Evolutionary conservation across 805 yeast genomes (phyloP), one percentile per base, ranked within the genome.

Genomic region (Jamesozyma lodderae): DNA sequence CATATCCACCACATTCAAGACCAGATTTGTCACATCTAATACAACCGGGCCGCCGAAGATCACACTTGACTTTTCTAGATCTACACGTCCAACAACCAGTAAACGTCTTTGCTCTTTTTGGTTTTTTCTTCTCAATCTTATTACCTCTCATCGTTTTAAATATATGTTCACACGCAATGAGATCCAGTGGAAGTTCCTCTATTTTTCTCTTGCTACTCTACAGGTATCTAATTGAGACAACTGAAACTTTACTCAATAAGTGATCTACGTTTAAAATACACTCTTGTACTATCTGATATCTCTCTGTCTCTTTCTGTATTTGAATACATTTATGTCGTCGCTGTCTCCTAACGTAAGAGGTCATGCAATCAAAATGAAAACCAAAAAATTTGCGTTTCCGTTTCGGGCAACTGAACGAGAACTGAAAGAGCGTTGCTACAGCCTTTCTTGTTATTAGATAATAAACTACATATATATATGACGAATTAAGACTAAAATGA

Each of bases 81-180:
- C 95, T 69, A 52, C 96, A 86, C 0, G 95, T 83, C 67, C 84
- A 84, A 55, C 96, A 87, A 1, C 95, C 96, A 0, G 83, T 77
- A 53, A 84, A 86, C 0, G 92, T 78, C 54, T 86, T 87, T 7
- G 74, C 72, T 41, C 78, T 62, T 43, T 60, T 40, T 6, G 44
- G 42, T 22, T 33, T 41, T 20, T 15, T 27, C 35, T 24, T 29
- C 4, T 17, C 31, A 10, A 22, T n/a, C n/a, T n/a, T n/a, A n/a
- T n/a, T n/a, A n/a, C n/a, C n/a, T n/a, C n/a, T n/a, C n/a, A n/a
- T n/a, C n/a, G n/a, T n/a, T n/a, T n/a, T n/a, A n/a, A n/a, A n/a
- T n/a, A n/a, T n/a, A n/a, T n/a, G n/a, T n/a, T n/a, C n/a, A n/a
- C n/a, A n/a, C n/a, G n/a, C n/a, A n/a, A n/a, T n/a, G n/a, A n/a